A percentile compares a stretch with the other conserved stretches of the same genome.
These are phyloP conservation scores for Cyberlindnera saturnus DNA, from an alignment of 805 yeast genomes.

Conservation along the genomic window DNA sequence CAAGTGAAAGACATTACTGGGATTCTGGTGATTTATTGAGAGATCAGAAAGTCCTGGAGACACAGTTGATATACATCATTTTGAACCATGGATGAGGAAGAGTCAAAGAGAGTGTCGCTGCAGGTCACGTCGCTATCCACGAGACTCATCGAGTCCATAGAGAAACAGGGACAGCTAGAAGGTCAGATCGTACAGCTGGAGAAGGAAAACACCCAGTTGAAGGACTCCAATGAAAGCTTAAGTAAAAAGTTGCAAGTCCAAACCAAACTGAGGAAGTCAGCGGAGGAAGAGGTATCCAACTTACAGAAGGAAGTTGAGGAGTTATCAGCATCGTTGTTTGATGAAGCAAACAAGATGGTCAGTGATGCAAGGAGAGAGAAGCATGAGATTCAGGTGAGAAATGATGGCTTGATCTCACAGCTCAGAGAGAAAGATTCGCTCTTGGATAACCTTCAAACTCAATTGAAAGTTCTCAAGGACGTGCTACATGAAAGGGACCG, in stretches of 20 bases:
- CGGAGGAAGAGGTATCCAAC: constrained; percentile 54
- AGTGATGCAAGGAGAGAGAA: constrained; percentile 68
- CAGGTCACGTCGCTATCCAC: constrained; percentile 56
- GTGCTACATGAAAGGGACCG: constrained; percentile 42
- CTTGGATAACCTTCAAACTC: constrained; percentile 58
- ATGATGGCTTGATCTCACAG: constrained; percentile 45
- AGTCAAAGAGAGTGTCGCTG: constrained; percentile 38
- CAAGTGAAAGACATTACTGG: too few relatives aligned
- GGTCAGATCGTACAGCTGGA: constrained; percentile 37
- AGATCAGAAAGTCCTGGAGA: background rate
- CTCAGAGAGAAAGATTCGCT: constrained; percentile 65
- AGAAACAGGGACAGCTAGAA: constrained; percentile 50
- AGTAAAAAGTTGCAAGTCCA: constrained; percentile 26
- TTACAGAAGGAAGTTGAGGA: constrained; percentile 76
- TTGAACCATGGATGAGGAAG: constrained; percentile 18
- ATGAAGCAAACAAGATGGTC: constrained; percentile 83
- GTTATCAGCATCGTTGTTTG: constrained; percentile 67
- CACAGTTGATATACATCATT: background rate
- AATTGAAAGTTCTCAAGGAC: constrained; percentile 59
- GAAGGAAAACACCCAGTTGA: constrained; percentile 29
- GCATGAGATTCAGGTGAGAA: constrained; percentile 52
- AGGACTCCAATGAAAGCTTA: constrained; percentile 22
- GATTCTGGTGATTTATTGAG: too few relatives aligned
- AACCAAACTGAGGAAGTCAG: constrained; percentile 35
- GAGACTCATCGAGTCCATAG: constrained; percentile 52